Conservation (phyloP, 208 protist genomes). For the Angomonas deanei region DNA sequence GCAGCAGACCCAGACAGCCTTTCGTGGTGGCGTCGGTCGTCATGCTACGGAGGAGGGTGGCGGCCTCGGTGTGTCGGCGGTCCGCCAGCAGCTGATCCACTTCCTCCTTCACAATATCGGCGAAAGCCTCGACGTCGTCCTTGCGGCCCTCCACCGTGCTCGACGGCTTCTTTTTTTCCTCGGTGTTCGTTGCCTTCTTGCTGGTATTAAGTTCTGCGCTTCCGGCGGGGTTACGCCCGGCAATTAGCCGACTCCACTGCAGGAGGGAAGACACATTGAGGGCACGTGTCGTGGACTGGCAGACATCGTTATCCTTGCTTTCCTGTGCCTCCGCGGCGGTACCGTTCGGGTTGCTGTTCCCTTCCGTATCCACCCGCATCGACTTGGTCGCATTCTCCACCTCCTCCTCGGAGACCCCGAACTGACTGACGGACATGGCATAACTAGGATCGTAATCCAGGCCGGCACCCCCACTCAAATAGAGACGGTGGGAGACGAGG, state of each 20-base stretch:
- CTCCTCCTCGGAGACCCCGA: not conserved
- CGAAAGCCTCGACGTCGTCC: conserved; percentile 51
- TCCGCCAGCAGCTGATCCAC: conserved; percentile 57
- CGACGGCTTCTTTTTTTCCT: not conserved
- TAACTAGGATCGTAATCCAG: no score
- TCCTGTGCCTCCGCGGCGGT: not conserved
- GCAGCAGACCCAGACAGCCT: conserved; percentile 58
- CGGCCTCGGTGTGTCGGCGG: conserved; percentile 58
- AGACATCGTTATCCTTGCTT: not conserved
- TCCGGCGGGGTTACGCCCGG: no score
- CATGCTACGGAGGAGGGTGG: conserved; percentile 56
- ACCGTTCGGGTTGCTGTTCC: not conserved
- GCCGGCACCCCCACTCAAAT: conserved; percentile 8
- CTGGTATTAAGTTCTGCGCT: not conserved
- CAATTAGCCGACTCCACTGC: conserved; percentile 53
- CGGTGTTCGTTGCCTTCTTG: not conserved
- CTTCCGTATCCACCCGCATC: no score
- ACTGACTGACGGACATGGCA: no score
- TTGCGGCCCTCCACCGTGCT: conserved; percentile 13
- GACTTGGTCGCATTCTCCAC: not conserved
- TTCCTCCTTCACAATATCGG: conserved; percentile 64
- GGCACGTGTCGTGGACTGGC: conserved; percentile 49
- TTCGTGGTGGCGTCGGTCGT: conserved; percentile 38
- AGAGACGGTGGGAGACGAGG: conserved; percentile 27
- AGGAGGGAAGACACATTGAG: conserved; percentile 56